A percentile compares a stretch with the other conserved stretches of the same genome.
These are phyloP conservation scores for Wickerhamomyces chambardii DNA, from an alignment of 805 yeast species.

Conservation along the genomic window DNA sequence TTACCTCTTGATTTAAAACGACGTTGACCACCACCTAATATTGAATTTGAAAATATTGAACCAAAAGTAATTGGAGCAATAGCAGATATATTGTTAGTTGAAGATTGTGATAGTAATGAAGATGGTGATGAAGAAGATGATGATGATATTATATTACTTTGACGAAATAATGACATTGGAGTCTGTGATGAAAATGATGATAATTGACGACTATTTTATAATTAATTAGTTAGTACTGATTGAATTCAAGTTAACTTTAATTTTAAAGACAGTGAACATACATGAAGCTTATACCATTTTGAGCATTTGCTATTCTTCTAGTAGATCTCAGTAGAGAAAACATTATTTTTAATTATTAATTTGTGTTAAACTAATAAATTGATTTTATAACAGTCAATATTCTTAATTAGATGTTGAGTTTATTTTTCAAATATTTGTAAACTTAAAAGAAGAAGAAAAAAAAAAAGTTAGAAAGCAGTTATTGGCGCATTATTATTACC, in stretches of 20 bases:
- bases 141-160: constrained; percentile 7
- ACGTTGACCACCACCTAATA: constrained; percentile 33
- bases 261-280: background rate
- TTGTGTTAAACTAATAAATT: too few relatives aligned
- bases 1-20: constrained; percentile 90
- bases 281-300: background rate
- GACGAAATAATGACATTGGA: constrained; percentile 9
- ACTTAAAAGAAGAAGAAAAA: constrained; percentile 14
- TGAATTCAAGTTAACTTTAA: background rate
- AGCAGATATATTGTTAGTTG: background rate
- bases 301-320: too few relatives aligned
- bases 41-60: constrained; percentile 17
- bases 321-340: too few relatives aligned
- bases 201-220: constrained; percentile 6
- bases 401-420: too few relatives aligned
- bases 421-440: too few relatives aligned
- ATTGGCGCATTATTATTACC: constrained; percentile 1
- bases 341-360: too few relatives aligned
- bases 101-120: constrained; percentile 6
- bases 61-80: constrained; percentile 1
- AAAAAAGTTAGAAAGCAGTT: constrained; percentile 2
- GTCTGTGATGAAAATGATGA: constrained; percentile 8
- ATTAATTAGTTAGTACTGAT: constrained; percentile 4
- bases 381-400: too few relatives aligned
- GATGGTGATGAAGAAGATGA: constrained; percentile 7